Percentiles rank a stretch among this genome's conserved stretches.
Conservation (phyloP, 495 filamentous ascomycete genomes). For the Glonium stellatum region DNA sequence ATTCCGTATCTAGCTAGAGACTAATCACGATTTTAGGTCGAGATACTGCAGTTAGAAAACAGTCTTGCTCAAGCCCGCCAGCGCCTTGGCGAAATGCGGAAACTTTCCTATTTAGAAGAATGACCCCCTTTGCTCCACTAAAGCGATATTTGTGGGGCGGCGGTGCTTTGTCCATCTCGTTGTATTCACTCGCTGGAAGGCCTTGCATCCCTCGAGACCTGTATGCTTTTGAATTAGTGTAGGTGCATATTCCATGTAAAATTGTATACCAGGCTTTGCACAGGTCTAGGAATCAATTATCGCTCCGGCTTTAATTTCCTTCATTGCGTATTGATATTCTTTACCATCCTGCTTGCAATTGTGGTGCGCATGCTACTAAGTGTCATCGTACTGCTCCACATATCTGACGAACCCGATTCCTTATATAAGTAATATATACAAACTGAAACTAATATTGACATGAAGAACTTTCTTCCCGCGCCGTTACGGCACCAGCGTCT, state of each 20-base stretch:
- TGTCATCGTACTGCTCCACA: too few relatives aligned
- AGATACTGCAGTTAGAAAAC: slow-evolving; percentile 95
- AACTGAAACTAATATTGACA: too few relatives aligned
- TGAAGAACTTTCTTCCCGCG: too few relatives aligned
- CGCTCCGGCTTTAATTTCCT: too few relatives aligned
- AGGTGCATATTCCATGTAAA: background rate
- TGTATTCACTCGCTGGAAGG: background rate
- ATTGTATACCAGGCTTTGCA: background rate
- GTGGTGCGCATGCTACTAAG: too few relatives aligned
- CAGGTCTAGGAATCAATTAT: too few relatives aligned
- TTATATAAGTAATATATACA: too few relatives aligned
- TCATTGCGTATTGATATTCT: too few relatives aligned
- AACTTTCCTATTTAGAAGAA: slow-evolving; percentile 93
- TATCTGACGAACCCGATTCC: too few relatives aligned
- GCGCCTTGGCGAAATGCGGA: slow-evolving; percentile 93
- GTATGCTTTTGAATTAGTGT: background rate
- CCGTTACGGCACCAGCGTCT: too few relatives aligned
- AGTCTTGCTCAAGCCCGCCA: slow-evolving; percentile 69
- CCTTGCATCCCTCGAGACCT: background rate
- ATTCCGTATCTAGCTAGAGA: slow-evolving; percentile 4
- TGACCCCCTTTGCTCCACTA: slow-evolving; percentile 5
- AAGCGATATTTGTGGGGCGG: background rate
- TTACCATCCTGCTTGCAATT: too few relatives aligned
- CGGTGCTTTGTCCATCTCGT: background rate
- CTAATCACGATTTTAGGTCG: slow-evolving; percentile 55